Percentiles rank a stretch among this genome's conserved stretches.
These are phyloP conservation scores for Cadophora gregata DNA, from an alignment of 2,329 filamentous ascomycete species.

Conservation along the genomic window DNA sequence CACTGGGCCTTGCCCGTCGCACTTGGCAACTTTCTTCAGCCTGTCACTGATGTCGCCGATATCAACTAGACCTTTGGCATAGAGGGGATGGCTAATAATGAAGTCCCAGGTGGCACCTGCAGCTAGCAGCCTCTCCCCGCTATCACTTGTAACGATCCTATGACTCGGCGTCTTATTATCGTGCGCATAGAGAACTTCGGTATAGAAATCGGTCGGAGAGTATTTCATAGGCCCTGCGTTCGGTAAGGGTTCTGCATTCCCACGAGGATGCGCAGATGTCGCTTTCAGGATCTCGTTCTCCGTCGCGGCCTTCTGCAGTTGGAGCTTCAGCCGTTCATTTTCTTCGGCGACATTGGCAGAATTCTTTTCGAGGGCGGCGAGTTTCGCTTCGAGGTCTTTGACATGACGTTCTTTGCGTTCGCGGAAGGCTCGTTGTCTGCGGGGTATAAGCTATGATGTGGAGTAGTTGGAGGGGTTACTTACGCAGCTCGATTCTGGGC, in stretches of 20 bases:
- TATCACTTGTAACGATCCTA: conserved; percentile 69
- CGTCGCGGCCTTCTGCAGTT: conserved; percentile 82
- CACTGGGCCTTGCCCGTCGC: conserved; percentile 87
- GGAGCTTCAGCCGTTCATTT: conserved; percentile 84
- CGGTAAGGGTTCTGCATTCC: conserved; percentile 44
- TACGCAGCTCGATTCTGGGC: conserved; percentile 77
- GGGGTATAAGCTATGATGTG: not conserved
- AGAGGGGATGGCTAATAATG: conserved; percentile 81
- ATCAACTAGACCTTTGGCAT: conserved; percentile 78
- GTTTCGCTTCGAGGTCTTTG: conserved; percentile 88
- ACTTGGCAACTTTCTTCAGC: conserved; percentile 76
- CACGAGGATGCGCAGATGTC: conserved; percentile 62
- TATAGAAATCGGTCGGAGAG: conserved; percentile 75
- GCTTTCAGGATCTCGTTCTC: conserved; percentile 93
- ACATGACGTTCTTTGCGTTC: conserved; percentile 96
- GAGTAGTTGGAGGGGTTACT: conserved; percentile 43
- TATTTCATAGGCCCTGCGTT: conserved; percentile 72
- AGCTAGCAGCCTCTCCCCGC: conserved; percentile 72
- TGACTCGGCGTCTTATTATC: conserved; percentile 68
- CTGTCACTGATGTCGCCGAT: conserved; percentile 80
- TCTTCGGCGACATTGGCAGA: conserved; percentile 76
- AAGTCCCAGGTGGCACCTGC: conserved; percentile 87
- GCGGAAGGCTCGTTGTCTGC: conserved; percentile 90
- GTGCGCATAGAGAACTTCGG: conserved; percentile 65
- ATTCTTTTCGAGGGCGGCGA: conserved; percentile 76